Percentiles rank a stretch among this genome's conserved stretches.
Evolutionary conservation across 1,284 basidiomycete species (phyloP).

Genomic region (Apiotrichum gamsii): DNA sequence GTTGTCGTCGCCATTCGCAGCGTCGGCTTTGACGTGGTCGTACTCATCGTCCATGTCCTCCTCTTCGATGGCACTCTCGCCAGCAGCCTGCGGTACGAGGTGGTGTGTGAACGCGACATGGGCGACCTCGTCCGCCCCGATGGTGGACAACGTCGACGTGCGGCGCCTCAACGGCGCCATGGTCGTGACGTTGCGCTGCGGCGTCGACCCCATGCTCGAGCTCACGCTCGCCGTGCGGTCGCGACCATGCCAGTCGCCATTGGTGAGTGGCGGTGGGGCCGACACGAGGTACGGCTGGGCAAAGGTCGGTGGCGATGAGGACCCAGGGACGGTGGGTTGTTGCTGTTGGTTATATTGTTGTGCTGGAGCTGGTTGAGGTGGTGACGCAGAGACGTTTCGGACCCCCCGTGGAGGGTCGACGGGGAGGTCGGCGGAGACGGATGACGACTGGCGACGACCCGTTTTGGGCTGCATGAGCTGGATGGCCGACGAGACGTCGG

Average conservation of each 20-base stretch:
- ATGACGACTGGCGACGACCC: not conserved
- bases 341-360: too few species aligned
- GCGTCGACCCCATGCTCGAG: not conserved
- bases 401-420: too few species aligned
- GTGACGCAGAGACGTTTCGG: too few species aligned
- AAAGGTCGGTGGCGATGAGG: not conserved
- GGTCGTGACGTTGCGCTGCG: conserved; percentile 7
- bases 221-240: conserved; percentile 10
- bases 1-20: not conserved
- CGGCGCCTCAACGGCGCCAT: not conserved
- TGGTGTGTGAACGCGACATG: conserved; percentile 39
- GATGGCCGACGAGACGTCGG: conserved; percentile 35
- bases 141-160: too few species aligned
- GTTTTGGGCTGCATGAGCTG: conserved; percentile 20
- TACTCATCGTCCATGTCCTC: conserved; percentile 3
- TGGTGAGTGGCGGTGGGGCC: conserved; percentile 34
- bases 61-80: conserved; percentile 8
- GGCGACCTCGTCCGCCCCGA: conserved; percentile 15
- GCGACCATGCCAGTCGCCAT: conserved; percentile 15
- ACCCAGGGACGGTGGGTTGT: too few species aligned
- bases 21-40: not conserved
- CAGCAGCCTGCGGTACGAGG: conserved; percentile 2
- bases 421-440: not conserved
- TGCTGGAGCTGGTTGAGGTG: too few species aligned
- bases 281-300: conserved; percentile 29